Evolutionary conservation across 495 filamentous ascomycete genomes (phyloP), one percentile per base, ranked within the genome.

Genomic region (Aspergillus mulundensis): DNA sequence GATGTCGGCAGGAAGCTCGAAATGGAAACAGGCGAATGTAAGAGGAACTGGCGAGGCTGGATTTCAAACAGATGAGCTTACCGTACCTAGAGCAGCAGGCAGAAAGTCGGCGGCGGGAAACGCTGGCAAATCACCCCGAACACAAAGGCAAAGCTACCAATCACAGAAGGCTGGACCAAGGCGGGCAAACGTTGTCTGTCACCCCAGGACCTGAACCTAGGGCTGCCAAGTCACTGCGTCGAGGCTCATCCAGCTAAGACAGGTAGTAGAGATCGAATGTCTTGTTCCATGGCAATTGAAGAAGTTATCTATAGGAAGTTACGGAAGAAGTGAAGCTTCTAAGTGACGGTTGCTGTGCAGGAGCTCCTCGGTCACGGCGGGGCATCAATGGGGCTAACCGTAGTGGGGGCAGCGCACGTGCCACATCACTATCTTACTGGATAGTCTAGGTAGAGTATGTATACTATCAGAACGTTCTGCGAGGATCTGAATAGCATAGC

Each of bases 101-200:
- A 36, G 23, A 44, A 28, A 28, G 25, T 28, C 30, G 40, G 51
- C 30, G 40, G 51, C 30, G 54, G 57, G 50, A 48, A 28, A 28
- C 25, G 3, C 51, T 21, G 54, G 53, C 58, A 57, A 53, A 61
- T 53, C 41, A 50, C 60, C 20, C n/a, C n/a, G n/a, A 38, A 40
- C 38, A 40, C 38, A 40, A 40, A 40, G 50, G 45, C 34, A 24
- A 46, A 56, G 50, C 52, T 43, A 52, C 57, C 61, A 63, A 63
- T 63, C 57, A 63, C 52, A 44, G 23, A 42, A 14, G 41, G 15
- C 24, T 34, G 18, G 21, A 50, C 36, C 24, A 42, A 47, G 43
- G 45, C 54, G 38, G 36, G 10, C 46, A 43, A 21, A 25, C 28
- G 40, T 43, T 43, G 28, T 14, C 46, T 20, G 11, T 38, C 19